These are phyloP conservation scores for Termitomyces heimii DNA, from an alignment of 768 basidiomycete genomes.

Conservation along the genomic window DNA sequence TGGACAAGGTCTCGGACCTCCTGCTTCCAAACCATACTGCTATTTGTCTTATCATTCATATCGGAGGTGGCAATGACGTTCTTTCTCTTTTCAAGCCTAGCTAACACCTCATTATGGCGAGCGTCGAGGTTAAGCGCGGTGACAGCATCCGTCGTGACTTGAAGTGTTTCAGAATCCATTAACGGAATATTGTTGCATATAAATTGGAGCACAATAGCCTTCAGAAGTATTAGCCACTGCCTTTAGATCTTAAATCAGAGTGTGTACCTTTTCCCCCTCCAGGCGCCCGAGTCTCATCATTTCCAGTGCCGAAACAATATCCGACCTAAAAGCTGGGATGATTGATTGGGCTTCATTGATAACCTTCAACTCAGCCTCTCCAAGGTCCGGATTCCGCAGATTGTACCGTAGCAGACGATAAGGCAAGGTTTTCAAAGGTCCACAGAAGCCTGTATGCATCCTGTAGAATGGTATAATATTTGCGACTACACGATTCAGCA, in stretches of 20 bases:
- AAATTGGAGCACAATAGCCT: conserved; percentile 25
- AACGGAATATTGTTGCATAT: conserved; percentile 18
- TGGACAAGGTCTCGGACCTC: conserved; percentile 24
- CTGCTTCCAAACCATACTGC: conserved; percentile 25
- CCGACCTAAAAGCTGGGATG: conserved; percentile 21
- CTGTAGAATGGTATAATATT: conserved; percentile 22
- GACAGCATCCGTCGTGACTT: conserved; percentile 14
- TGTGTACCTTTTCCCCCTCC: conserved; percentile 24
- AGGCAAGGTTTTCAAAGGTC: conserved; percentile 24
- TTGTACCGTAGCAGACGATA: conserved; percentile 37
- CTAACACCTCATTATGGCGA: conserved; percentile 12
- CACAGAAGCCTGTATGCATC: conserved; percentile 23
- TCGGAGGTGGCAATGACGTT: neutral
- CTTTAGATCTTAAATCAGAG: conserved; percentile 5
- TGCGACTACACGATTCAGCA: conserved; percentile 35
- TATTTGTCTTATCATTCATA: neutral
- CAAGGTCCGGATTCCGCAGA: conserved; percentile 35
- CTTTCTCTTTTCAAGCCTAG: conserved; percentile 9
- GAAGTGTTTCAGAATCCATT: conserved; percentile 15
- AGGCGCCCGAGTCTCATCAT: conserved; percentile 32
- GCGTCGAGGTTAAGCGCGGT: conserved; percentile 14
- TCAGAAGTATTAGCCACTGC: neutral
- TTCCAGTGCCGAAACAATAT: conserved; percentile 30
- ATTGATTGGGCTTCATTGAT: conserved; percentile 12
- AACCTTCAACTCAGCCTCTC: conserved; percentile 24